Evolutionary conservation across 1,284 basidiomycete species (phyloP).

Genomic region (Meira miltonrushii): DNA sequence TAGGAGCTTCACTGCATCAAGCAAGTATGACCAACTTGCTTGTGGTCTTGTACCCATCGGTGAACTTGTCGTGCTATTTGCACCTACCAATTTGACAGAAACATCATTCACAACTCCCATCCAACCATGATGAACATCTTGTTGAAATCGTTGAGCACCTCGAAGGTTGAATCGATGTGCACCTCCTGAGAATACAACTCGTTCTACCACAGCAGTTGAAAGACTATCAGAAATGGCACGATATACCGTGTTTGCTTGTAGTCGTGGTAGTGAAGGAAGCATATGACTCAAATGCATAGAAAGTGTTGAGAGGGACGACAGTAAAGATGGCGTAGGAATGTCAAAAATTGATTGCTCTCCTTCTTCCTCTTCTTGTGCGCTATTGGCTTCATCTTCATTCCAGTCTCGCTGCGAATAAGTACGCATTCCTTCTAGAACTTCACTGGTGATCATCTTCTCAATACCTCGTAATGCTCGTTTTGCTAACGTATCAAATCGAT

Average conservation of each 20-base stretch:
- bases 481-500: constrained; percentile 27
- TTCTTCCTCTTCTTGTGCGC: neutral
- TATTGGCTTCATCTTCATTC: constrained; percentile 1
- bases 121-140: constrained; percentile 39
- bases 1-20: constrained; percentile 15
- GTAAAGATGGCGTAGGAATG: constrained; percentile 32
- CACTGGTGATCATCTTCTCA: constrained; percentile 32
- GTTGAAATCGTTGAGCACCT: constrained; percentile 21
- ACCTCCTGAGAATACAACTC: constrained; percentile 29
- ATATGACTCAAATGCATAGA: constrained; percentile 36
- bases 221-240: constrained; percentile 24
- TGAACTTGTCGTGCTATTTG: constrained; percentile 6
- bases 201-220: constrained; percentile 28
- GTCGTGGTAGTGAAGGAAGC: constrained; percentile 25
- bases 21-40: constrained; percentile 22
- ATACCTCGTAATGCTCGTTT: constrained; percentile 20
- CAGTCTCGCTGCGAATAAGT: constrained; percentile 17
- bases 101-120: constrained; percentile 30
- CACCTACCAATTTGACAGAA: neutral
- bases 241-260: constrained; percentile 31
- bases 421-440: constrained; percentile 33
- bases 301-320: constrained; percentile 37
- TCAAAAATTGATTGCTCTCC: constrained; percentile 9
- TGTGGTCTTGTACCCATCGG: constrained; percentile 26
- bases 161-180: constrained; percentile 9